Evolutionary conservation across 2,329 filamentous ascomycete genomes (phyloP).

Genomic region (Monosporascus ibericus): DNA sequence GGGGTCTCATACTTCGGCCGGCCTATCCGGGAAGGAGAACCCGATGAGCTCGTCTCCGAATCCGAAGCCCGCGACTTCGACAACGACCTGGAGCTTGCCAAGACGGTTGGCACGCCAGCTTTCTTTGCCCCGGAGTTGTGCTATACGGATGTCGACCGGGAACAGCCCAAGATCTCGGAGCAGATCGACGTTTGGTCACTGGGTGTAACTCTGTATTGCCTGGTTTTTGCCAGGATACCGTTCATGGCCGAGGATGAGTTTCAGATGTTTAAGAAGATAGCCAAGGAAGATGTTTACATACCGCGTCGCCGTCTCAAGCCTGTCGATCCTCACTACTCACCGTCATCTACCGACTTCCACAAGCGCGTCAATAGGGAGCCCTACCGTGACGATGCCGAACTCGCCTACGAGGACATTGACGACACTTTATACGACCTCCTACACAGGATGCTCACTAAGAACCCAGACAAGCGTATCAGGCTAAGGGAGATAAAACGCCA

Average conservation of each 20-base stretch:
- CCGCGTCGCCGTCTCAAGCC: constrained; percentile 77
- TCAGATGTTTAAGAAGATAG: constrained; percentile 86
- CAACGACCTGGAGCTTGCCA: constrained; percentile 91
- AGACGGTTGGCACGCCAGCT: constrained; percentile 93
- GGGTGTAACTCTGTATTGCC: constrained; percentile 90
- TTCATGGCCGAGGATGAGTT: constrained; percentile 91
- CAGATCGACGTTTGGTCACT: constrained; percentile 97
- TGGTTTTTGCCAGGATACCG: constrained; percentile 88
- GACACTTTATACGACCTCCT: constrained; percentile 75
- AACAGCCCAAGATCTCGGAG: constrained; percentile 74
- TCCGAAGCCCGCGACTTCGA: constrained; percentile 83
- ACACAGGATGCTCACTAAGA: constrained; percentile 74
- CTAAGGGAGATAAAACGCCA: constrained; percentile 91
- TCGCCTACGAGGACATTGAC: constrained; percentile 81
- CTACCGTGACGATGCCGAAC: constrained; percentile 70
- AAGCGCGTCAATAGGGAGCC: constrained; percentile 55
- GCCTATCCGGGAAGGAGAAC: constrained; percentile 75
- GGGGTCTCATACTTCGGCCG: constrained; percentile 95
- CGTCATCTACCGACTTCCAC: constrained; percentile 47
- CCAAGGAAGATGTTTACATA: constrained; percentile 87
- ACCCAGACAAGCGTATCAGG: constrained; percentile 81
- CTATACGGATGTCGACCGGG: constrained; percentile 69
- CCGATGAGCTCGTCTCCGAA: constrained; percentile 68
- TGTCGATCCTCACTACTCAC: constrained; percentile 54
- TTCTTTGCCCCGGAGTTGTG: constrained; percentile 97